A percentile compares a stretch with the other conserved stretches of the same genome.
These are phyloP conservation scores for Malassezia dermatis DNA, from an alignment of 1,284 basidiomycete species.

Conservation along the genomic window DNA sequence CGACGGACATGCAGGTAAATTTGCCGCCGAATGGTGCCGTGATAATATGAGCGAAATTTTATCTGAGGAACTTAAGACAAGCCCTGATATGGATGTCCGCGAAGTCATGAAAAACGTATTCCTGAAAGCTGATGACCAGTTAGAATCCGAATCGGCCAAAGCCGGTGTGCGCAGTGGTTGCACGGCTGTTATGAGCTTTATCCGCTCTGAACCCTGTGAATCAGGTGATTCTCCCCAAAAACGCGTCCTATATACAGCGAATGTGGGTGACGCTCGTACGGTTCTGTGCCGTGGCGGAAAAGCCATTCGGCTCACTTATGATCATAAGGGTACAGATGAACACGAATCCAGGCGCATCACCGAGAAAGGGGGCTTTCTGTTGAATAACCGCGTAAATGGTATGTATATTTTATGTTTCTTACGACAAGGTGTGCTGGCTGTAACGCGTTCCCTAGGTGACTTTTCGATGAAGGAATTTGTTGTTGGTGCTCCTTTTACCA, in stretches of 20 bases:
- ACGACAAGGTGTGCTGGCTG: slow-evolving; percentile 62
- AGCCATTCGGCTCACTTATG: slow-evolving; percentile 88
- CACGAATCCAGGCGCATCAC: slow-evolving; percentile 95
- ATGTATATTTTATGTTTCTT: neutral
- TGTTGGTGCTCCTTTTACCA: slow-evolving; percentile 93
- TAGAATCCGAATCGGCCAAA: slow-evolving; percentile 70
- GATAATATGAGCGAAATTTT: slow-evolving; percentile 82
- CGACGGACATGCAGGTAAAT: slow-evolving; percentile 96
- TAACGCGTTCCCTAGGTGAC: slow-evolving; percentile 90
- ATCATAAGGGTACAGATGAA: slow-evolving; percentile 94
- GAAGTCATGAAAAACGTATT: slow-evolving; percentile 87
- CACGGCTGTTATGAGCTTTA: slow-evolving; percentile 91
- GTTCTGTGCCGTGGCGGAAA: slow-evolving; percentile 79
- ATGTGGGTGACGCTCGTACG: slow-evolving; percentile 84
- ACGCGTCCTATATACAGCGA: slow-evolving; percentile 85
- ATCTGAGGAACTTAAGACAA: slow-evolving; percentile 48
- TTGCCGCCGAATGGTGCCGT: slow-evolving; percentile 98
- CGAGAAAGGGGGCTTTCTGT: slow-evolving; percentile 94
- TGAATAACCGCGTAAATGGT: slow-evolving; percentile 93
- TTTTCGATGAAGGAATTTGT: slow-evolving; percentile 99
- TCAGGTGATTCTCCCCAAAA: slow-evolving; percentile 48
- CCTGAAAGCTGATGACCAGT: slow-evolving; percentile 71
- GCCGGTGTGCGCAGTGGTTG: slow-evolving; percentile 92
- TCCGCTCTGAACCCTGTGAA: slow-evolving; percentile 72
- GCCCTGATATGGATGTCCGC: slow-evolving; percentile 59